These are phyloP conservation scores for Metschnikowia dekortorum DNA, from an alignment of 805 yeast species.

Conservation along the genomic window DNA sequence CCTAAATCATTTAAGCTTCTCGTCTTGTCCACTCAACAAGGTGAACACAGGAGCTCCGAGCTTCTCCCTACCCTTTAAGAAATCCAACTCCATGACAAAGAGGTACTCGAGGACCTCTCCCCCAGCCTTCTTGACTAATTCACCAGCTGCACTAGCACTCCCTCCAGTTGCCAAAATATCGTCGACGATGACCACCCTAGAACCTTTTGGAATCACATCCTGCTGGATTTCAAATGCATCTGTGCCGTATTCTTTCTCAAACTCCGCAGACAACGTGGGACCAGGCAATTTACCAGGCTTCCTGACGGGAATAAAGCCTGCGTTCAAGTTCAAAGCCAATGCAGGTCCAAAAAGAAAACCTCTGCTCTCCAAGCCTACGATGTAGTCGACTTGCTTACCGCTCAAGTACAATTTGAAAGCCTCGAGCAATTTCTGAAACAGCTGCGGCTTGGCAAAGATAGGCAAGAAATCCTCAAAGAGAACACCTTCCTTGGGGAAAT, in stretches of 20 bases:
- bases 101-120: constrained; percentile 75
- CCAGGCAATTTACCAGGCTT: constrained; percentile 96
- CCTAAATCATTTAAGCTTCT: constrained; percentile 28
- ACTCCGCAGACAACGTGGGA: constrained; percentile 62
- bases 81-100: constrained; percentile 91
- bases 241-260: constrained; percentile 86
- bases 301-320: constrained; percentile 93
- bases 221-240: constrained; percentile 88
- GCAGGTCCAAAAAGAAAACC: constrained; percentile 97
- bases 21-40: constrained; percentile 75
- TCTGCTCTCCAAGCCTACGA: constrained; percentile 93
- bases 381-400: constrained; percentile 68
- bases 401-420: constrained; percentile 77
- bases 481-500: constrained; percentile 91
- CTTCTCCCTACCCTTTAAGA: constrained; percentile 88
- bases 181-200: constrained; percentile 84
- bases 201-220: constrained; percentile 72
- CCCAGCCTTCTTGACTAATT: constrained; percentile 60
- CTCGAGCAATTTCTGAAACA: constrained; percentile 74
- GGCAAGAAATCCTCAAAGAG: constrained; percentile 96
- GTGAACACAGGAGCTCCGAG: constrained; percentile 87
- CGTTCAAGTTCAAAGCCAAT: constrained; percentile 80
- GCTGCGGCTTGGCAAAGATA: constrained; percentile 74
- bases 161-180: constrained; percentile 99
- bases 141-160: constrained; percentile 90